Evolutionary conservation across 495 filamentous ascomycete genomes (phyloP), one percentile per base, ranked within the genome.

Genomic region (Staphylotrichum tortipilum): DNA sequence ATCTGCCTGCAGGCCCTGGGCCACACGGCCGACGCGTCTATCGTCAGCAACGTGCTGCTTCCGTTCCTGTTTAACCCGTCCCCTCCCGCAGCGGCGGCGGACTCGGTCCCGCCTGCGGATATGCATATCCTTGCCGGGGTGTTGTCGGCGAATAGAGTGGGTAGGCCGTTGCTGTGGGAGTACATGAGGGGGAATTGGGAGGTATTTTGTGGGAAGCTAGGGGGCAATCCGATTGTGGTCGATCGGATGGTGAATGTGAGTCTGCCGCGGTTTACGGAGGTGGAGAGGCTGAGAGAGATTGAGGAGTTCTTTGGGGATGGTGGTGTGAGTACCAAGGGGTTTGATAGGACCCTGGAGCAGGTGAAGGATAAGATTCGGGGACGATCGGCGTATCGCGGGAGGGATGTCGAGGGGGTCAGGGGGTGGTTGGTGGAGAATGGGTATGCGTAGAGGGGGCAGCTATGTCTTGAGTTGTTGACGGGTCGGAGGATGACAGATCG

Each of bases 171-270:
- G 4, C 74, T 92, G 33, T 98, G 92, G 92, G 71, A 83, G 35
- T 95, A 85, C 65, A 76, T 94, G 50, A 85, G 86, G 58, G 73
- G 79, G 7, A 79, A 94, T 68, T 98, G 90, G 86, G 69, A 72
- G 9, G 67, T 69, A 34, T 74, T 95, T 15, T 72, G 78, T 30
- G 68, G 73, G 42, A 83, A 81, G 57, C 73, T 96, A 41, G 80
- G 54, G 30, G 84, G 51, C 1, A 95, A 94, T 68, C 83, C 86
- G 51, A 83, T 95, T 24, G 80, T 95, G 21, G 71, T 95, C 43
- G 90, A 96, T 68, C 81, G 89, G 18, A 92, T 94, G 67, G 62
- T 98, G 55, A 81, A 84, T 53, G 73, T 83, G 55, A 80, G 79
- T 18, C 72, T 98, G 51, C 75, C 77, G 41, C 86, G 85, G 61